Base-by-base conservation (phyloP, 2,329 filamentous ascomycete species). In the Calonectria naviculata region DNA sequence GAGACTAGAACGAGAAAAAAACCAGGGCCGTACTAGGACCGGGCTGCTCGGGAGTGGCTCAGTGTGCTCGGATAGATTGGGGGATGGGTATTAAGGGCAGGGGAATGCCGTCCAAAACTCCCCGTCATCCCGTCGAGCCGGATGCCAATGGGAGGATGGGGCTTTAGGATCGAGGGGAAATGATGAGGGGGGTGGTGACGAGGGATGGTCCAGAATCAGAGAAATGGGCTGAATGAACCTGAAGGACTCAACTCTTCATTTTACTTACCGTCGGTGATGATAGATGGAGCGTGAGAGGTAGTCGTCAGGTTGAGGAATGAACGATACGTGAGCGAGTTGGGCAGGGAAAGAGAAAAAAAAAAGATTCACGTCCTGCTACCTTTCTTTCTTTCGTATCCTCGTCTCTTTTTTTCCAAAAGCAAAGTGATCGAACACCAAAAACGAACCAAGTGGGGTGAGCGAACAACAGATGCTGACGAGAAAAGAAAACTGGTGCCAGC, bases 401-500 rank as follows among this genome's bases (percentile, higher is more conserved):
- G 19, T 26, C 62, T 31, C 26, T 47, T 63, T 54, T 49, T 42
- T 58, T 73, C 46, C 38, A 69, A 60, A 70, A 70, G 67, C 62
- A 71, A 47, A 67, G 72, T 61, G 71, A 68, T 70, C 63, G 47
- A 44, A 73, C 67, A 61, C 60, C 68, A 63, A 70, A 65, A 69
- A 52, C 44, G 74, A 65, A 47, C 72, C 70, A 77, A 70, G 75
- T 77, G 73, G 76, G 72, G 58, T 63, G 65, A 46, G 69, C 73
- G 76, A 41, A 38, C 78, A 75, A 78, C 69, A 76, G 73, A 72
- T 72, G 61, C 69, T 73, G 71, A 73, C 66, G 65, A 74, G 58
- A 41, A 62, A 65, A 66, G 56, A 61, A 61, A 70, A 70, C 24
- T 34, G 63, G 63, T 66, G 46, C n/a, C 47, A 44, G 38, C 28